Percentiles rank a stretch among this genome's conserved stretches.
Evolutionary conservation across 176 grass and related monocot genomes (phyloP).

Genomic region (Ensete glaucum): DNA sequence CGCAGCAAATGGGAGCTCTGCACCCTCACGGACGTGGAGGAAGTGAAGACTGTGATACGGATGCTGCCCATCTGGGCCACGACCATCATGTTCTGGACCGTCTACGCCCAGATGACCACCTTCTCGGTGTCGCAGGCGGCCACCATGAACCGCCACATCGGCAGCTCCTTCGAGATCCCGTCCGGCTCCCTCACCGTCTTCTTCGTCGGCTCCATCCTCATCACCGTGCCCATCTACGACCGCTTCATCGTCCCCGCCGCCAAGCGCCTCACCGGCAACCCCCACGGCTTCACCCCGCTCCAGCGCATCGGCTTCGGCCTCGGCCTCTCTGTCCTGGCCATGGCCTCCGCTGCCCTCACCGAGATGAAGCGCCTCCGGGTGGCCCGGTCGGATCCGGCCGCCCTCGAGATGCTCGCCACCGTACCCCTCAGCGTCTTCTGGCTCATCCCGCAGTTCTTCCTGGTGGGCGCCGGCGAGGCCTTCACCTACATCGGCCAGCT

Average conservation of each 20-base stretch:
- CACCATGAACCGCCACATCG: too few relatives aligned
- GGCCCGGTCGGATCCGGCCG: too few relatives aligned
- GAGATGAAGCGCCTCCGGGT: neutral
- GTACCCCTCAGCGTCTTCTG: neutral
- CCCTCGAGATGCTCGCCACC: neutral
- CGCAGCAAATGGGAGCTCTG: neutral
- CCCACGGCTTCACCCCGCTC: neutral
- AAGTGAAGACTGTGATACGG: neutral
- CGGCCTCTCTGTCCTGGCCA: neutral
- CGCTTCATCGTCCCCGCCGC: neutral
- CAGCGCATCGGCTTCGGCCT: neutral
- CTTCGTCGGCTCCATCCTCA: neutral
- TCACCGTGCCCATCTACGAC: neutral
- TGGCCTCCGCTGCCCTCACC: neutral
- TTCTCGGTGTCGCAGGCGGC: neutral
- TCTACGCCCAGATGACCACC: neutral
- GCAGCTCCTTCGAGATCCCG: neutral
- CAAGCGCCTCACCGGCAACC: neutral
- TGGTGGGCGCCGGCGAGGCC: neutral
- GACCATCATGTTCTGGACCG: neutral
- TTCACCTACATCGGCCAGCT: neutral
- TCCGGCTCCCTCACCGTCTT: neutral
- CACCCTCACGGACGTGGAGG: neutral
- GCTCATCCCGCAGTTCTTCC: constrained; percentile 2
- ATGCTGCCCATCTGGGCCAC: neutral